Base-by-base conservation (phyloP, 768 basidiomycete genomes). In the Coprinopsis strossmayeri region DNA sequence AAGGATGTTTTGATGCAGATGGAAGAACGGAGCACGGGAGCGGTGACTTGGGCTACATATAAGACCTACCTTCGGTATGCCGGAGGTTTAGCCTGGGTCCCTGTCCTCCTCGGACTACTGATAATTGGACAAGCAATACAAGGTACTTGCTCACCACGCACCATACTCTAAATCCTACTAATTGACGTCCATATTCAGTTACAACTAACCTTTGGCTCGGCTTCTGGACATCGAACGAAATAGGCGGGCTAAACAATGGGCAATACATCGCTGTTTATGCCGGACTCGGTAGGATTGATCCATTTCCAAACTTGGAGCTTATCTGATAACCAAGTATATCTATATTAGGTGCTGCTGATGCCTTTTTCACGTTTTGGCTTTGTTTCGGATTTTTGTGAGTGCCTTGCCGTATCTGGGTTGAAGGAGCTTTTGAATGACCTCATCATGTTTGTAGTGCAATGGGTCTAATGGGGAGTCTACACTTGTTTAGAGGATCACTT, bases 121-220 rank as follows among this genome's bases (percentile, higher is more conserved):
- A 53, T 70, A 3, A 40, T 83, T 0, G 63, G 62, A 10, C 79
- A 87, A 59, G 70, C 60, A 1, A 66, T 78, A 17, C 65, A 70
- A 63, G 80, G 81, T 79, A 17, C 13, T 61, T 45, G 17, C 4
- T 41, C 4, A 39, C 9, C 21, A 37, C 20, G 11, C 5, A 25
- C 35, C 4, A 37, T 42, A 15, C 7, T 11, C 5, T 10, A n/a
- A 5, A n/a, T n/a, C n/a, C n/a, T n/a, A n/a, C n/a, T n/a, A n/a
- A n/a, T n/a, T 50, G 23, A 45, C 17, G 28, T 39, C n/a, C 9
- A 27, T 1, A 9, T 47, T n/a, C 27, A 76, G 84, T 88, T 24
- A 77, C 71, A 0, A 82, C 76, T 52, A 82, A 76, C 27, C 60
- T 90, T 3, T 79, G 84, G 67, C 71, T 90, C 17, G 84, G 84